Conservation (phyloP, 768 basidiomycete genomes). For the Podaxis carcinomalis region DNA sequence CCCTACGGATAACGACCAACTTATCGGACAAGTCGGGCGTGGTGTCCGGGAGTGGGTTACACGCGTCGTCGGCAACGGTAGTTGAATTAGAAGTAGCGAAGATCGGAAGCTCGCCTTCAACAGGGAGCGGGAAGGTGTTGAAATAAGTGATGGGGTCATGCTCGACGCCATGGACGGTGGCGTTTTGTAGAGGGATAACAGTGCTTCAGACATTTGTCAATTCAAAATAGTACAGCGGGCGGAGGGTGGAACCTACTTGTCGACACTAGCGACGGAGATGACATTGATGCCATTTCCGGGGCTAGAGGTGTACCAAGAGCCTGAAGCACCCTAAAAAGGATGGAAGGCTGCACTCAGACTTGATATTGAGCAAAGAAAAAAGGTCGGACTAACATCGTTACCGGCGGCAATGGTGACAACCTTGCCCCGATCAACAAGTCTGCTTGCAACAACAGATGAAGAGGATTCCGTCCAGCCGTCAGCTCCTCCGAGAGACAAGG, state of each 20-base stretch:
- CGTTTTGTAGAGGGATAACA: slow-evolving; percentile 52
- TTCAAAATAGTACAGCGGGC: background rate
- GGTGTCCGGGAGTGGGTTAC: slow-evolving; percentile 46
- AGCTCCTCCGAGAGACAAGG: slow-evolving; percentile 59
- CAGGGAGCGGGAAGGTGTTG: slow-evolving; percentile 40
- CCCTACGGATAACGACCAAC: slow-evolving; percentile 54
- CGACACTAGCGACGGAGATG: slow-evolving; percentile 52
- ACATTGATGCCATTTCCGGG: slow-evolving; percentile 51
- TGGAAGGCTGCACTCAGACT: background rate
- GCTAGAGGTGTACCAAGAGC: slow-evolving; percentile 57
- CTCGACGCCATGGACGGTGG: slow-evolving; percentile 43
- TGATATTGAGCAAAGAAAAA: background rate
- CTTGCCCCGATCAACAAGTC: slow-evolving; percentile 52
- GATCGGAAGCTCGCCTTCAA: slow-evolving; percentile 44
- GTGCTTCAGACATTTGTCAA: slow-evolving; percentile 28
- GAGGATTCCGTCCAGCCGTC: slow-evolving; percentile 63
- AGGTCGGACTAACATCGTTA: slow-evolving; percentile 30
- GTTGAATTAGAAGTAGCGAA: slow-evolving; percentile 58
- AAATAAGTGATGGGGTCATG: slow-evolving; percentile 54
- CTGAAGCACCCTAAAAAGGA: slow-evolving; percentile 38
- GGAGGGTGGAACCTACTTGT: slow-evolving; percentile 34
- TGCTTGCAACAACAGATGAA: slow-evolving; percentile 50
- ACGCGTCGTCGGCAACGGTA: slow-evolving; percentile 52
- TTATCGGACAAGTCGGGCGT: slow-evolving; percentile 52
- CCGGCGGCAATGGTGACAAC: slow-evolving; percentile 65